phyloP scores from a whole-genome alignment of 2,329 filamentous ascomycete species.

The Biscogniauxia mediterranea region DNA sequence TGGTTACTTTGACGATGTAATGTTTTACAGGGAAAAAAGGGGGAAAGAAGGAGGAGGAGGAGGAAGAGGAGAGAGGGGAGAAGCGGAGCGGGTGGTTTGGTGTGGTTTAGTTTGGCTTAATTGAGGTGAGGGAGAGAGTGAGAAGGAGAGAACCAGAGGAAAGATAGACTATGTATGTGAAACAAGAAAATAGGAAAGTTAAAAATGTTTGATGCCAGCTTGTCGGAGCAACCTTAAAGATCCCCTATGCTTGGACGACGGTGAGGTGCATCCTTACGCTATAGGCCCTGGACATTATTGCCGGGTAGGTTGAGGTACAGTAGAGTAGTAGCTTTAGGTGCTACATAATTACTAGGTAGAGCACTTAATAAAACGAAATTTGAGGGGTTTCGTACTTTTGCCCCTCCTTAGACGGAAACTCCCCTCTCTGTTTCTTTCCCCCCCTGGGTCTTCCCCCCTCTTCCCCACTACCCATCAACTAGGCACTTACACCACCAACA shows the following conservation, averaged over 20 bases:
- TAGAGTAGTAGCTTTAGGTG: not conserved
- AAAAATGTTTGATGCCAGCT: no score
- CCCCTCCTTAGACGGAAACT: slow-evolving; percentile 1
- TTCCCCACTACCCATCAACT: not conserved
- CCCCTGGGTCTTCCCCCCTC: not conserved
- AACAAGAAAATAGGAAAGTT: not conserved
- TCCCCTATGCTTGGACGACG: not conserved
- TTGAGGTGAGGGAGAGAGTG: no score
- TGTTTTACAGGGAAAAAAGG: not conserved
- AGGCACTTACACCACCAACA: no score
- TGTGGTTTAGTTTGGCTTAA: no score
- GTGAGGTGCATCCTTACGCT: not conserved
- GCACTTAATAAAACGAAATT: slow-evolving; percentile 8
- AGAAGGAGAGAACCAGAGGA: no score
- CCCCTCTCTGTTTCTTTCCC: not conserved
- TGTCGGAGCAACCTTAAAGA: not conserved
- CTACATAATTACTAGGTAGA: no score
- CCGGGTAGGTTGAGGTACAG: not conserved
- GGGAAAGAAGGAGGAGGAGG: not conserved
- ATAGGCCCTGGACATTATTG: not conserved
- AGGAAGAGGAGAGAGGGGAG: no score
- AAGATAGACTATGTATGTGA: slow-evolving; percentile 10
- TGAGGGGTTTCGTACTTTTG: slow-evolving; percentile 9
- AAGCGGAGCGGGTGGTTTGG: no score
- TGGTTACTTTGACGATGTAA: not conserved